These are phyloP conservation scores for Penicillium goetzii DNA, from an alignment of 495 filamentous ascomycete genomes.

Conservation along the genomic window DNA sequence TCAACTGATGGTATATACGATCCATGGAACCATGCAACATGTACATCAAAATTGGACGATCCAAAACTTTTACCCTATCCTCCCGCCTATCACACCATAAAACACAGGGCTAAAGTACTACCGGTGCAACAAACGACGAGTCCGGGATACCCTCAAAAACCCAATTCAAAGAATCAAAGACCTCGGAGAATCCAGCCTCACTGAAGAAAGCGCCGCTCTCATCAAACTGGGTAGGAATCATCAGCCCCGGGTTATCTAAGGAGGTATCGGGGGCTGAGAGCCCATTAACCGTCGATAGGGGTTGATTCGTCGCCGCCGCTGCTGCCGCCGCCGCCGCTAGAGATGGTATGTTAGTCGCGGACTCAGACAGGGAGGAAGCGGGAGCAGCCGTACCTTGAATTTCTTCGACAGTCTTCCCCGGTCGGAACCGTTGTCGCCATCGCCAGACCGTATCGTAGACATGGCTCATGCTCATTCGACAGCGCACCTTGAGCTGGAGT, in stretches of 20 bases:
- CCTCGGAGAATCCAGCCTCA: slow-evolving; percentile 52
- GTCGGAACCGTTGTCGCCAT: slow-evolving; percentile 51
- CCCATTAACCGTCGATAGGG: slow-evolving; percentile 32
- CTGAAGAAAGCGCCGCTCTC: slow-evolving; percentile 48
- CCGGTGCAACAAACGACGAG: slow-evolving; percentile 46
- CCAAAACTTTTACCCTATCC: background rate
- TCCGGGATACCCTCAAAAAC: slow-evolving; percentile 54
- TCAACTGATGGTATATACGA: background rate
- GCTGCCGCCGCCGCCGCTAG: slow-evolving; percentile 20
- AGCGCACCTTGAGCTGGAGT: slow-evolving; percentile 50
- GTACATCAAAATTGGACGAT: background rate
- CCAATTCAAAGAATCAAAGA: slow-evolving; percentile 54
- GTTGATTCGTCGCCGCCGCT: slow-evolving; percentile 36
- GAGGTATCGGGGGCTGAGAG: slow-evolving; percentile 37
- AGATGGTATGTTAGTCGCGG: background rate
- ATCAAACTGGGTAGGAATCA: slow-evolving; percentile 48
- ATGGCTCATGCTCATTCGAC: slow-evolving; percentile 57
- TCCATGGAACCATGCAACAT: background rate
- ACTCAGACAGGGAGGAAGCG: slow-evolving; percentile 12
- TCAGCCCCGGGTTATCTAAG: slow-evolving; percentile 39
- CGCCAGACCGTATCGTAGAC: slow-evolving; percentile 56
- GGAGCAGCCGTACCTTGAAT: slow-evolving; percentile 39
- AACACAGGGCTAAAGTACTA: slow-evolving; percentile 33
- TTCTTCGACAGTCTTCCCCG: slow-evolving; percentile 47
- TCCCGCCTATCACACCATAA: background rate